phyloP scores from a whole-genome alignment of 2,329 filamentous ascomycete species.

The Alternaria brassicicola region DNA sequence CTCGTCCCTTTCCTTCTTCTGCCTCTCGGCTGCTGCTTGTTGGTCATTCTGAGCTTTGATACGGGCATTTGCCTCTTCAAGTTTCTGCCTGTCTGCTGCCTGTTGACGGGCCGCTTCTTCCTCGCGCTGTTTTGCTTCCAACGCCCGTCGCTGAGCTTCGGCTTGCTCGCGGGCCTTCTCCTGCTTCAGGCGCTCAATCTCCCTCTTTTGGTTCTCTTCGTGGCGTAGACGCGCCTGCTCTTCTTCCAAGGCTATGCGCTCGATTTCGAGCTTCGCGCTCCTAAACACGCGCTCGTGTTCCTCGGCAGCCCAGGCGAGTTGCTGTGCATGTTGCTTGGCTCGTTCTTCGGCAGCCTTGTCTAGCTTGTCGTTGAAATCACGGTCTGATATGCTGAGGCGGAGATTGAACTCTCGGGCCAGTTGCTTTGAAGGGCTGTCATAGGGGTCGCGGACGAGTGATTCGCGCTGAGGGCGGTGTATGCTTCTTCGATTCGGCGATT shows the following conservation, averaged over 20 bases:
- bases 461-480: conserved; percentile 29
- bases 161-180: conserved; percentile 53
- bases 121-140: conserved; percentile 45
- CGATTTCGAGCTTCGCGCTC: conserved; percentile 60
- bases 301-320: conserved; percentile 68
- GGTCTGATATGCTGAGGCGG: conserved; percentile 51
- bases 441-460: conserved; percentile 30
- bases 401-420: conserved; percentile 51
- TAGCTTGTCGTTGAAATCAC: conserved; percentile 62
- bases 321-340: conserved; percentile 67
- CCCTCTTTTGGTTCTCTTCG: conserved; percentile 46
- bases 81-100: conserved; percentile 33
- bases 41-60: conserved; percentile 39
- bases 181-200: conserved; percentile 50
- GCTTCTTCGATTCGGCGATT: conserved; percentile 42
- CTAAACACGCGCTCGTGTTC: conserved; percentile 70
- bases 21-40: conserved; percentile 36
- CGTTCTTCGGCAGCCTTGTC: conserved; percentile 68
- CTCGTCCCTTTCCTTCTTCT: conserved; percentile 38
- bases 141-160: conserved; percentile 40
- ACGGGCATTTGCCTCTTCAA: conserved; percentile 42
- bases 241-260: conserved; percentile 55
- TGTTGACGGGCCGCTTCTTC: conserved; percentile 39
- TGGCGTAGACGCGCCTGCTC: conserved; percentile 42
- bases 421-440: conserved; percentile 44